These are phyloP conservation scores for Sporothrix pallida DNA, from an alignment of 2,329 filamentous ascomycete genomes.

Conservation along the genomic window DNA sequence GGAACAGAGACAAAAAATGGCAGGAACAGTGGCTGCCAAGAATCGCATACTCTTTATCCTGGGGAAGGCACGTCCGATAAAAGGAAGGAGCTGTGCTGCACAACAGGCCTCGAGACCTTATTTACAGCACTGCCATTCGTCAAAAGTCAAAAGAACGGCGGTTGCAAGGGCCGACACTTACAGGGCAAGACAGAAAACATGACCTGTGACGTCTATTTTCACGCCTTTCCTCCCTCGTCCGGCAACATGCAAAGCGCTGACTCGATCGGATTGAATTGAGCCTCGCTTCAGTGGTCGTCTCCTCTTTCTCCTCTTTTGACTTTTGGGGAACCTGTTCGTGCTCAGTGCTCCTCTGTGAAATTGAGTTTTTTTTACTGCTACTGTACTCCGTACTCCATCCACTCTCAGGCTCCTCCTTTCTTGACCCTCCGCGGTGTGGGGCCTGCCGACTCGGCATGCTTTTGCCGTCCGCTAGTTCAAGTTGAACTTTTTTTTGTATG, in stretches of 20 bases:
- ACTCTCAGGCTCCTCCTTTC: background rate
- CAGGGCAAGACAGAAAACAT: background rate
- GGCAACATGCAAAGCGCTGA: background rate
- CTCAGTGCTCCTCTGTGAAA: no score
- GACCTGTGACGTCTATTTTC: background rate
- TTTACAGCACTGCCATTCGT: background rate
- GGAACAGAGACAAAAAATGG: background rate
- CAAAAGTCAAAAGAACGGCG: background rate
- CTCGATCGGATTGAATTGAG: background rate
- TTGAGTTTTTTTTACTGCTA: background rate
- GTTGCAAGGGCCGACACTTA: background rate
- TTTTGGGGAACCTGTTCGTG: background rate
- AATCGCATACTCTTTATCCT: conserved; percentile 11
- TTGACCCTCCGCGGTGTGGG: background rate
- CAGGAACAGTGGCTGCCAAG: background rate
- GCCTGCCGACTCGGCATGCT: conserved; percentile 28
- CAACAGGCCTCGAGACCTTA: background rate
- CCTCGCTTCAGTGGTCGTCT: background rate
- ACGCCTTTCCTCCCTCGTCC: conserved; percentile 2
- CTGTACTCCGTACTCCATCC: background rate
- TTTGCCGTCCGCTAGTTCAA: conserved; percentile 25
- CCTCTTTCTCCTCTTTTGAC: conserved; percentile 21
- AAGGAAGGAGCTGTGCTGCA: background rate
- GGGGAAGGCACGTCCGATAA: conserved; percentile 19
- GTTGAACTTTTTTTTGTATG: no score